A percentile compares a stretch with the other conserved stretches of the same genome.
These are phyloP conservation scores for Alternaria hordeiaustralica DNA, from an alignment of 2,329 filamentous ascomycete species.

Conservation along the genomic window DNA sequence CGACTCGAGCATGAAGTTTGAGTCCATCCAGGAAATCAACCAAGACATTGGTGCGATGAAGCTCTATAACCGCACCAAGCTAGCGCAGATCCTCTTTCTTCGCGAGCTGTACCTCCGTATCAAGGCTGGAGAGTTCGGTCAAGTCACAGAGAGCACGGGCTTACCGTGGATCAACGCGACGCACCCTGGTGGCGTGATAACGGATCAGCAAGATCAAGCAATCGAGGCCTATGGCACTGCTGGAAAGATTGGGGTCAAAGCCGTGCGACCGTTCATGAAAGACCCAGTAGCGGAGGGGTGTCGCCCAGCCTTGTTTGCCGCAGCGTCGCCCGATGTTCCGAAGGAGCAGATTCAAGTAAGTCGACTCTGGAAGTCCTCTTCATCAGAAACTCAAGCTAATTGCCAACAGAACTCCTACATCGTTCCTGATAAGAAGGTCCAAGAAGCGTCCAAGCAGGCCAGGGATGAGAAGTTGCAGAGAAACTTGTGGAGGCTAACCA, in stretches of 20 bases:
- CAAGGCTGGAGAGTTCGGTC: slow-evolving; percentile 37
- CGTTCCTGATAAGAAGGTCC: slow-evolving; percentile 58
- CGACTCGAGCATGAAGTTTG: slow-evolving; percentile 50
- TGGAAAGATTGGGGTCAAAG: slow-evolving; percentile 55
- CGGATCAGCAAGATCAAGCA: slow-evolving; percentile 58
- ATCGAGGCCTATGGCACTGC: slow-evolving; percentile 58
- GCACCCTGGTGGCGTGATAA: slow-evolving; percentile 58
- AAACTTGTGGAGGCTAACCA: slow-evolving; percentile 55
- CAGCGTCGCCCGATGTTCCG: slow-evolving; percentile 53
- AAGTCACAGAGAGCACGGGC: slow-evolving; percentile 41
- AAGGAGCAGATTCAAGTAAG: slow-evolving; percentile 49
- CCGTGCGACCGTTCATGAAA: slow-evolving; percentile 57
- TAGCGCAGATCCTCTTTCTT: slow-evolving; percentile 57
- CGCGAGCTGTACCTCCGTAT: slow-evolving; percentile 51
- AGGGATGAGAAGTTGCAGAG: slow-evolving; percentile 53
- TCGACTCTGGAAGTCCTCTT: not conserved
- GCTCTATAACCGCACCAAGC: slow-evolving; percentile 59
- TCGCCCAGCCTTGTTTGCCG: slow-evolving; percentile 56
- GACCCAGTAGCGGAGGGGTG: slow-evolving; percentile 58
- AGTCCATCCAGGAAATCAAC: slow-evolving; percentile 57
- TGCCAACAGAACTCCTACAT: slow-evolving; percentile 53
- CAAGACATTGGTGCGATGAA: slow-evolving; percentile 56
- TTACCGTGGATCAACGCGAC: slow-evolving; percentile 58
- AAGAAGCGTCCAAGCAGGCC: slow-evolving; percentile 51
- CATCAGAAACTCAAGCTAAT: not conserved